phyloP scores from a whole-genome alignment of 345 rosid genomes.

The Pugionium cornutum region DNA sequence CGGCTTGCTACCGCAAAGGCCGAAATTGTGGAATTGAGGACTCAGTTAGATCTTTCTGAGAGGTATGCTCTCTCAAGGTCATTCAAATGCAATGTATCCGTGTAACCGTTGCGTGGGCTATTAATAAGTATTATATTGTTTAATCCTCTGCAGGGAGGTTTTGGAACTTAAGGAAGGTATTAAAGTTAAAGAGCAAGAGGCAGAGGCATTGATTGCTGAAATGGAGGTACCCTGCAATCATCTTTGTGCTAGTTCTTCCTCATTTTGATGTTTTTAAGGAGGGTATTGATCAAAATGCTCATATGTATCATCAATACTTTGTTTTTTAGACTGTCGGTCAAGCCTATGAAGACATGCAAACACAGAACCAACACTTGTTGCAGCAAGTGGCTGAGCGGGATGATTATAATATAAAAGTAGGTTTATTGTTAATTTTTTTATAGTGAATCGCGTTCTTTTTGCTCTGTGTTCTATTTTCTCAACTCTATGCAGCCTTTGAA shows the following conservation, averaged over 20 bases:
- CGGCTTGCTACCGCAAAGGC: slow-evolving; percentile 85
- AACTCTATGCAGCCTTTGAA: slow-evolving; percentile 23
- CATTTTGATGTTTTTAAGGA: slow-evolving; percentile 20
- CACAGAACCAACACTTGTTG: slow-evolving; percentile 82
- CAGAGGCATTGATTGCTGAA: slow-evolving; percentile 85
- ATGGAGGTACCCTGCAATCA: slow-evolving; percentile 61
- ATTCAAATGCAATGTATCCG: background rate
- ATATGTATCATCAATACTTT: slow-evolving; percentile 15
- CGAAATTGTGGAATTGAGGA: slow-evolving; percentile 79
- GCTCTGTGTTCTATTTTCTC: slow-evolving; percentile 1
- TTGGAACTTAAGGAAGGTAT: slow-evolving; percentile 79
- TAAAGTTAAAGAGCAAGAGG: slow-evolving; percentile 75
- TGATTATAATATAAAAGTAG: slow-evolving; percentile 92
- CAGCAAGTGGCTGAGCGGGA: slow-evolving; percentile 90
- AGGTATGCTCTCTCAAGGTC: slow-evolving; percentile 51
- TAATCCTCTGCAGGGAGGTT: slow-evolving; percentile 60
- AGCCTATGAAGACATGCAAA: slow-evolving; percentile 96
- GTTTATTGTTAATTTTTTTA: slow-evolving; percentile 14
- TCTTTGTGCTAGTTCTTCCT: slow-evolving; percentile 21
- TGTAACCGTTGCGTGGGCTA: background rate
- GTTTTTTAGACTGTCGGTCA: slow-evolving; percentile 80
- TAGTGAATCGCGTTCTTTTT: background rate
- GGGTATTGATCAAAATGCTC: background rate
- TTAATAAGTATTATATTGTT: slow-evolving; percentile 16
- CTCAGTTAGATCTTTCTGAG: slow-evolving; percentile 69